phyloP scores from a whole-genome alignment of 176 grass and related monocot species.

The Cenchrus americanus region DNA sequence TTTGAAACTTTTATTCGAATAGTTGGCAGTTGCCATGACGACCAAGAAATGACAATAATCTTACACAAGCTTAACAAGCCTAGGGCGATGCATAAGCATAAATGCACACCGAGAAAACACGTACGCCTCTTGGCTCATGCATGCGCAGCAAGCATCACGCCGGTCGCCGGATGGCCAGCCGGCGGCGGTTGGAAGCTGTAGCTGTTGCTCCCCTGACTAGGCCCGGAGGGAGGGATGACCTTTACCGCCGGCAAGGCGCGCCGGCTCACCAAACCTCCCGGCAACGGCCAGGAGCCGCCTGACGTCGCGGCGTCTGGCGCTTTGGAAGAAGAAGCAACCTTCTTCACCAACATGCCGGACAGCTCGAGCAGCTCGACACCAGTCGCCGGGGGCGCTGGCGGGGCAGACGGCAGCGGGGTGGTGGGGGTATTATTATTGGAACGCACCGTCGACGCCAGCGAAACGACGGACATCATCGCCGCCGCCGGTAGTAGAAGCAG shows the following conservation, averaged over 20 bases:
- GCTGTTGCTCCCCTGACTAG: neutral
- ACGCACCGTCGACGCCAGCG: neutral
- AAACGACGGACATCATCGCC: neutral
- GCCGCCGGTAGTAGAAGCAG: neutral
- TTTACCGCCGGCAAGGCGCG: neutral
- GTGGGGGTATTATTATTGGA: neutral
- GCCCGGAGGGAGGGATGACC: neutral
- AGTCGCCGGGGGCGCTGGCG: neutral
- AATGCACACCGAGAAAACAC: neutral
- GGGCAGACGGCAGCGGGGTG: too few species aligned
- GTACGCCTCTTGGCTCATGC: neutral
- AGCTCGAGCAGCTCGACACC: neutral
- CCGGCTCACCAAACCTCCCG: neutral
- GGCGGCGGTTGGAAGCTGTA: neutral
- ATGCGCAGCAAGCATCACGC: neutral
- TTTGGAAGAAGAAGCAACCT: neutral
- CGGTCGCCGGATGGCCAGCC: too few species aligned
- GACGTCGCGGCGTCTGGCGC: neutral
- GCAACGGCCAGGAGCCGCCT: neutral
- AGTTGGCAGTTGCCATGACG: neutral
- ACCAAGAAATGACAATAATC: neutral
- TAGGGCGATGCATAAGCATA: neutral
- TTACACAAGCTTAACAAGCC: neutral
- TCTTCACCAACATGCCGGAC: neutral
- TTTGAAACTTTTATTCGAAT: neutral